These are phyloP conservation scores for Talaromyces adpressus DNA, from an alignment of 495 filamentous ascomycete genomes.

Conservation along the genomic window DNA sequence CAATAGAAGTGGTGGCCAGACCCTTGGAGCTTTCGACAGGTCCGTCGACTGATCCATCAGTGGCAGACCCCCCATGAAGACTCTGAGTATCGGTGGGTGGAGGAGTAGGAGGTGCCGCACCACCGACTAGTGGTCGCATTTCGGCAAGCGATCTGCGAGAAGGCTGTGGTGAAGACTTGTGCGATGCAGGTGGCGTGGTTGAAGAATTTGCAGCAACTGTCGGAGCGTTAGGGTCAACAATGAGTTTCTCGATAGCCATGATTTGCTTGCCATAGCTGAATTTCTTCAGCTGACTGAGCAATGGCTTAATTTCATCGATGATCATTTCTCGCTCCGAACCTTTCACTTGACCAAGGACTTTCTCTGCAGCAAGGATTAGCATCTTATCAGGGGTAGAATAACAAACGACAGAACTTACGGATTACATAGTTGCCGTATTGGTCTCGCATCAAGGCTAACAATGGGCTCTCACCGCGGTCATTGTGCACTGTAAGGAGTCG, in stretches of 20 bases:
- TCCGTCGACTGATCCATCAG: slow-evolving; percentile 18
- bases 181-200: slow-evolving; percentile 37
- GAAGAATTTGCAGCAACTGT: slow-evolving; percentile 24
- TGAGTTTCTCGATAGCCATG: slow-evolving; percentile 58
- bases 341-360: slow-evolving; percentile 64
- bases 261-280: slow-evolving; percentile 74
- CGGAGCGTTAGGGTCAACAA: slow-evolving; percentile 34
- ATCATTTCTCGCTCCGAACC: slow-evolving; percentile 59
- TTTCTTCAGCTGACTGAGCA: slow-evolving; percentile 66
- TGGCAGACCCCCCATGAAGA: slow-evolving; percentile 10
- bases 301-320: slow-evolving; percentile 64
- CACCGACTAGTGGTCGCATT: slow-evolving; percentile 24
- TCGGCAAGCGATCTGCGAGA: slow-evolving; percentile 29
- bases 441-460: slow-evolving; percentile 78
- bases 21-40: slow-evolving; percentile 23
- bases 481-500: slow-evolving; percentile 51
- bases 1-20: slow-evolving; percentile 15
- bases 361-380: slow-evolving; percentile 53
- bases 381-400: slow-evolving; percentile 16
- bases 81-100: slow-evolving; percentile 35
- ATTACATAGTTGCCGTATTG: slow-evolving; percentile 96
- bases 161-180: slow-evolving; percentile 41
- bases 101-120: slow-evolving; percentile 36
- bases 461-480: slow-evolving; percentile 57
- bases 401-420: slow-evolving; percentile 53